Evolutionary conservation across 148 eudicot genomes (phyloP), one percentile per base, ranked within the genome.

Genomic region (Tetragonia tetragonoides): DNA sequence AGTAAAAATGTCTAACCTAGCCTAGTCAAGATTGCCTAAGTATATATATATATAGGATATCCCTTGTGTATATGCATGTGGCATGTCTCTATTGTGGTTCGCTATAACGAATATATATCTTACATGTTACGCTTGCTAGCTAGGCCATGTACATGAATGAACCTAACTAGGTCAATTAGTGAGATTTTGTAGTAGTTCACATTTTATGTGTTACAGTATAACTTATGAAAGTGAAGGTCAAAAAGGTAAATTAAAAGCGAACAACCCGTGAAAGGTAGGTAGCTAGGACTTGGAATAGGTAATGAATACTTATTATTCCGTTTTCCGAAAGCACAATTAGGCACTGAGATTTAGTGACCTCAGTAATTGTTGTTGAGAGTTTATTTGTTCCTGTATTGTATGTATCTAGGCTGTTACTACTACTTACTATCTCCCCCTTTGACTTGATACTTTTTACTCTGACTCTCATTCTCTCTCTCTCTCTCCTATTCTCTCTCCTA

Each of bases 301-400:
- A 34, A 68, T 70, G 17, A 24, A 57, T 73, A 47, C 54, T 69
- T 78, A 28, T 28, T 28, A 28, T 28, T 28, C 34, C 34, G 34
- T 28, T 28, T 82, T 82, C 82, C 81, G 79, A 82, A 82, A 82
- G 85, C 85, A 82, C 79, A 82, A 78, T 79, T 82, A 82, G 82
- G 85, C 82, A 82, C 82, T 78, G 85, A 82, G 82, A 82, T 82
- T 78, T 82, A 82, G 85, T 82, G 85, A 82, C 41, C 78, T 82
- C 85, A 82, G 79, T 82, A 74, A 82, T 57, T 77, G 73, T 71
- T 15, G 65, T 15, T 4, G 7, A 47, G 66, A 78, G 72, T 71
- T 76, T 70, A 76, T 75, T 82, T 82, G 79, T 75, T 82, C 85
- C 76, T 69, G 23, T 59, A 57, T 23, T 23, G 37, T 47, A 10